These are phyloP conservation scores for Przewalskia tangutica DNA, from an alignment of 257 asterid genomes.

Conservation along the genomic window DNA sequence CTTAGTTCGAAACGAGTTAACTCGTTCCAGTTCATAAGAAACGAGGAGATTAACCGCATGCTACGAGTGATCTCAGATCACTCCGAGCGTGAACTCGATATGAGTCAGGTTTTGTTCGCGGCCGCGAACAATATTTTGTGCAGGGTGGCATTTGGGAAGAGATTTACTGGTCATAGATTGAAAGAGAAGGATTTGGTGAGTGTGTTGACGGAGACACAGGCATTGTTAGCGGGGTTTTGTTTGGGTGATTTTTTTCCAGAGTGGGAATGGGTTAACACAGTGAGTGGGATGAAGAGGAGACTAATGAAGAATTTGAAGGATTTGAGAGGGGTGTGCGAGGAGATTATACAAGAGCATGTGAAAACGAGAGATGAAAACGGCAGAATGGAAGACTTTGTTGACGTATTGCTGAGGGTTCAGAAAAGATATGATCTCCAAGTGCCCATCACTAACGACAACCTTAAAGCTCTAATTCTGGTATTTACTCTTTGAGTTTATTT, in stretches of 20 bases:
- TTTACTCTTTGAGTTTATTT: background rate
- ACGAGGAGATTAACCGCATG: constrained; percentile 25
- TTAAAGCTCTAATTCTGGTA: constrained; percentile 38
- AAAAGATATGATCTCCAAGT: constrained; percentile 26
- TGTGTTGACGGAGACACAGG: constrained; percentile 30
- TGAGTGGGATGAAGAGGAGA: constrained; percentile 26
- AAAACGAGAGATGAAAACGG: background rate
- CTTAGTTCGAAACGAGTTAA: constrained; percentile 4
- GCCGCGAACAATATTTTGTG: constrained; percentile 26
- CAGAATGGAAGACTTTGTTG: constrained; percentile 24
- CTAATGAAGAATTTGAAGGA: constrained; percentile 18
- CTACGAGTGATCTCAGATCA: background rate
- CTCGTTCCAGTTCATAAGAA: background rate
- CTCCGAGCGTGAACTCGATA: constrained; percentile 7
- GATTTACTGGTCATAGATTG: no score
- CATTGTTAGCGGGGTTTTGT: constrained; percentile 5
- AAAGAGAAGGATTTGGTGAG: constrained; percentile 16
- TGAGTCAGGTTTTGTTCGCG: constrained; percentile 15
- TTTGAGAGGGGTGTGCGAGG: constrained; percentile 26
- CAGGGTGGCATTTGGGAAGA: constrained; percentile 7
- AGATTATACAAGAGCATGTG: constrained; percentile 8
- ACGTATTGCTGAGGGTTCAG: constrained; percentile 6
- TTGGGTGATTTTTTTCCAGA: background rate
- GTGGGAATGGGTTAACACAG: constrained; percentile 26
- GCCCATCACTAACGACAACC: constrained; percentile 27